Evolutionary conservation across 2,329 filamentous ascomycete species (phyloP), one percentile per base, ranked within the genome.

Genomic region (Alternaria sp.): DNA sequence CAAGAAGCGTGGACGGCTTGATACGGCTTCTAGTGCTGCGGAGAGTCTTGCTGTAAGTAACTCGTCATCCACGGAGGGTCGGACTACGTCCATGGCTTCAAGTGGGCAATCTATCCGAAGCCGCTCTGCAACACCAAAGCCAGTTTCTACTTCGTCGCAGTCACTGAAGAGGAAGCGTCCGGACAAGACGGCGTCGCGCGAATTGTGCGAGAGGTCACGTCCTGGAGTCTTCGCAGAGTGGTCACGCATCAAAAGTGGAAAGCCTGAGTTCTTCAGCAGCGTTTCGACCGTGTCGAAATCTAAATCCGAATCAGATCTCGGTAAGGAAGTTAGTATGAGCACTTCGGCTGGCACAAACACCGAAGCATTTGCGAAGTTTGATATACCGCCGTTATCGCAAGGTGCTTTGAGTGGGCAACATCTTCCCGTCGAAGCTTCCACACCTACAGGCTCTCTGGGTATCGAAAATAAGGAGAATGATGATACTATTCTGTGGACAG

Each of bases 401-500:
- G 66, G 66, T 32, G 55, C 64, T 30, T 53, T 70, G 7, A 62
- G 57, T 30, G 48, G 32, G 32, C 26, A 22, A n/a, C 11, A 11
- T 9, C n/a, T 18, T 6, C 39, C 16, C 6, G 8, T 44, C n/a
- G 20, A 34, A 3, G 24, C 41, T 4, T 3, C 18, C 8, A 5
- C 9, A 8, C 11, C 38, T 32, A 22, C 16, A 16, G 8, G 34
- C 18, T 42, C 39, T 1, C 12, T 18, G 3, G n/a, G 8, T n/a
- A n/a, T 49, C 12, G 53, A 44, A 9, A 9, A 57, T 4, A 57
- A 56, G 22, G 46, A 68, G 20, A 24, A 54, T 38, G 80, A 81
- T 49, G 71, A 72, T n/a, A 74, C 78, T 0, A 72, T 87, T 0
- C 60, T 77, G 16, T 93, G 90, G 90, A 81, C 80, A 1, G 86